Evolutionary conservation across 805 yeast genomes (phyloP), one percentile per base, ranked within the genome.

Genomic region (Candida tallmaniae): DNA sequence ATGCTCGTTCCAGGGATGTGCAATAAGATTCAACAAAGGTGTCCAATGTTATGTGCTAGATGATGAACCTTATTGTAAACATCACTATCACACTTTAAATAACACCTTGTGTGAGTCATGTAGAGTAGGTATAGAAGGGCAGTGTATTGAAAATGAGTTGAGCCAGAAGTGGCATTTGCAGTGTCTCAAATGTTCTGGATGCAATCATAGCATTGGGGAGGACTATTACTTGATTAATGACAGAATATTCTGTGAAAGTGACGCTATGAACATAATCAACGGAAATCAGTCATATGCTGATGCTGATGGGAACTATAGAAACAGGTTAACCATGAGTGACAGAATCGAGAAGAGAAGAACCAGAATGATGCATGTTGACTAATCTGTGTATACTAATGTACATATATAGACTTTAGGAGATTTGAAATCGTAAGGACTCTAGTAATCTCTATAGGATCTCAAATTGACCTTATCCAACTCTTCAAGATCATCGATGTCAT

Each of bases 61-160:
- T 21, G 95, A 90, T 58, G 51, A 65, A 39, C 96, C 97, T 10
- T 87, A 79, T 58, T 93, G 98, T 64, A 76, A 77, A 42, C 57
- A 60, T 23, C 95, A 90, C 49, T 76, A 77, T 60, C 97, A 93
- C 57, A 63, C 65, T 35, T 66, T 74, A 35, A 93, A 90, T 54
- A 75, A 79, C 31, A 81, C 95, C 0, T 54, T 83, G 2, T 90
- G 98, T 58, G 65, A 66, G 30, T 59, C 68, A 11, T 90, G 98
- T 57, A 66, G 72, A 9, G 46, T 48, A 4, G 95, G 94, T 20
- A 85, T 93, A 31, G 96, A 90, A 54, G 97, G 97, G 4, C 78
- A 77, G 53, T 90, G 97, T 56, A 70, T 90, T 27, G 95, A 86
- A 49, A 83, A 79, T 47, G 88, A 81, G 48, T 56, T 74, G 22